Base-by-base conservation (phyloP, 208 protist species). In the Porcisia hertigi region DNA sequence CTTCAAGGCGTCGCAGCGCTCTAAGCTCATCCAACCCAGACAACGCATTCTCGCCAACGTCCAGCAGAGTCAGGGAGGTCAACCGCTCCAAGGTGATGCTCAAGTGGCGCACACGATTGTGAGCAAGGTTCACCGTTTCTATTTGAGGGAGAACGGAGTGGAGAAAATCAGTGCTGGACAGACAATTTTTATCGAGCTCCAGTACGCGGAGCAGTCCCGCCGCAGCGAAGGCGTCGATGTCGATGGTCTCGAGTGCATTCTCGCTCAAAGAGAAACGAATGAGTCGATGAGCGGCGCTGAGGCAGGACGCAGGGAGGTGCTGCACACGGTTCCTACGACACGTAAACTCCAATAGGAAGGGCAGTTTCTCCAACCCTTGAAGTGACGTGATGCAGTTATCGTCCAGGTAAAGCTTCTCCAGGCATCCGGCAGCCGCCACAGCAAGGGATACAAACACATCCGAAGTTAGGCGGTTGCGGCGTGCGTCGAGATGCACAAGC, bases 401-500 rank as follows among this genome's bases (percentile, higher is more conserved):
- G 60, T 89, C 83, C 20, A 97, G 75, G 77, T 88, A 75, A 1
- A 96, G 79, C 14, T 75, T 69, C 78, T 96, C 90, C 60, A 96
- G 72, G 9, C 83, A 90, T 8, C 36, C 73, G 20, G 81, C 81
- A 0, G 78, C 78, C 23, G 70, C 83, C 8, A 57, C 54, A 7
- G 81, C 70, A 0, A 96, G 75, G 67, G 85, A 73, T 5, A 59
- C 66, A 76, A 96, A 91, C 0, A 91, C 85, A n/a, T 65, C 55
- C 16, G 94, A 83, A 11, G 54, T 77, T 2, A 96, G 77, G 54
- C 72, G 70, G 75, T 96, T 96, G 74, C 86, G 70, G 14, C 73
- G 45, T 3, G 89, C 92, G 12, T 91, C 93, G 23, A 94, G 74
- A 77, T 92, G 91, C 12, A 94, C 86, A 0, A 96, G 81, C 39